A percentile compares a stretch with the other conserved stretches of the same genome.
phyloP scores from a whole-genome alignment of 495 filamentous ascomycete species.

The Penicillium ucsense region DNA sequence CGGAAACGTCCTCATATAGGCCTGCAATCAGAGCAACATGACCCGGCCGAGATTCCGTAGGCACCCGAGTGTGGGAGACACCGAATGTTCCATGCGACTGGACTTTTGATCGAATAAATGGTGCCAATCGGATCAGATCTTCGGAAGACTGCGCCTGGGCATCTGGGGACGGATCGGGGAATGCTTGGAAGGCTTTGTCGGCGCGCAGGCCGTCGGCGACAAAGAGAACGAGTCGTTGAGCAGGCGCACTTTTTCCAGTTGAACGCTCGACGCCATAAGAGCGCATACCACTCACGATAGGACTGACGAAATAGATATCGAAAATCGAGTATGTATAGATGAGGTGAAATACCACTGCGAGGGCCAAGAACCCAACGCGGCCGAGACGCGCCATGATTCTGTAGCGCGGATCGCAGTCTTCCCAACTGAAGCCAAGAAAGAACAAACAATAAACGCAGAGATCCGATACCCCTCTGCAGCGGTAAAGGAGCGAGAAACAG shows the following conservation, averaged over 20 bases:
- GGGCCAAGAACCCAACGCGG: slow-evolving; percentile 79
- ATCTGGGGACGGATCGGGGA: slow-evolving; percentile 77
- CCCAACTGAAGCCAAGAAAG: too few species aligned
- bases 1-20: slow-evolving; percentile 95
- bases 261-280: slow-evolving; percentile 61
- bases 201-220: slow-evolving; percentile 97
- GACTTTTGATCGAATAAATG: slow-evolving; percentile 83
- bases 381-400: slow-evolving; percentile 64
- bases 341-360: slow-evolving; percentile 89
- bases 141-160: slow-evolving; percentile 39
- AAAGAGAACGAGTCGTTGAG: slow-evolving; percentile 83
- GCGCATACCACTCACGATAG: slow-evolving; percentile 92
- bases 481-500: slow-evolving; percentile 2
- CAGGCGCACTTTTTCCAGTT: slow-evolving; percentile 56
- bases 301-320: slow-evolving; percentile 98
- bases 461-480: slow-evolving; percentile 5
- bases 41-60: slow-evolving; percentile 92
- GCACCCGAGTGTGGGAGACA: slow-evolving; percentile 94
- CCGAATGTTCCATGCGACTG: slow-evolving; percentile 93
- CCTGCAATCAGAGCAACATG: slow-evolving; percentile 98
- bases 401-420: not conserved
- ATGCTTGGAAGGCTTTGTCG: slow-evolving; percentile 95
- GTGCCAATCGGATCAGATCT: slow-evolving; percentile 70
- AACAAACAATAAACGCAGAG: slow-evolving; percentile 1
- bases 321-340: slow-evolving; percentile 97